Evolutionary conservation across 495 filamentous ascomycete genomes (phyloP), one percentile per base, ranked within the genome.

Genomic region (Xylaria grammica): DNA sequence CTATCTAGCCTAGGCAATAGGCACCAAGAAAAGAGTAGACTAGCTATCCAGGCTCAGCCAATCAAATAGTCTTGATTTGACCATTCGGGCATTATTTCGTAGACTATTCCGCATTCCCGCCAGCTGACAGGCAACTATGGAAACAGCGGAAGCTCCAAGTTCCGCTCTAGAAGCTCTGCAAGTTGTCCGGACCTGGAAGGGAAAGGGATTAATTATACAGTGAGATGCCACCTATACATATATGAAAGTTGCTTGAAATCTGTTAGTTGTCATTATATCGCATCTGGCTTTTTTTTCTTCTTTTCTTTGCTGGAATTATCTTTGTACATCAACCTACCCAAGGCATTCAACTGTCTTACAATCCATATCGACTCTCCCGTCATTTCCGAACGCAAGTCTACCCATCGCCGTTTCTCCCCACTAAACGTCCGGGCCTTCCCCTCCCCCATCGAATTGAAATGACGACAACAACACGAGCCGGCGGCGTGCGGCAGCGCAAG

Each of bases 401-500:
- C n/a, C n/a, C n/a, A n/a, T n/a, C n/a, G n/a, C n/a, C n/a, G n/a
- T n/a, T n/a, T n/a, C n/a, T n/a, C n/a, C n/a, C n/a, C n/a, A n/a
- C n/a, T n/a, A n/a, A n/a, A n/a, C n/a, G n/a, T n/a, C n/a, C n/a
- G n/a, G n/a, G n/a, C n/a, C n/a, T n/a, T n/a, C n/a, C n/a, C n/a
- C 32, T 7, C n/a, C 15, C 55, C 2, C 20, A n/a, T 53, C 24
- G 38, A 36, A 17, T 48, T 36, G 15, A 40, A 44, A 65, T 65
- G 63, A 24, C 55, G 55, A 60, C 63, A 27, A 60, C 63, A 27
- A 59, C 64, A 13, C 53, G 29, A 53, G 48, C 64, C 67, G 69
- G 65, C 67, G 65, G 66, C 42, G 65, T 72, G 50, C 72, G 72
- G 9, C 67, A 74, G 60, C 72, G 72, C 42, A 69, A 65, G 46